Evolutionary conservation across 345 rosid species (phyloP).

Genomic region (Lepidium didymum): DNA sequence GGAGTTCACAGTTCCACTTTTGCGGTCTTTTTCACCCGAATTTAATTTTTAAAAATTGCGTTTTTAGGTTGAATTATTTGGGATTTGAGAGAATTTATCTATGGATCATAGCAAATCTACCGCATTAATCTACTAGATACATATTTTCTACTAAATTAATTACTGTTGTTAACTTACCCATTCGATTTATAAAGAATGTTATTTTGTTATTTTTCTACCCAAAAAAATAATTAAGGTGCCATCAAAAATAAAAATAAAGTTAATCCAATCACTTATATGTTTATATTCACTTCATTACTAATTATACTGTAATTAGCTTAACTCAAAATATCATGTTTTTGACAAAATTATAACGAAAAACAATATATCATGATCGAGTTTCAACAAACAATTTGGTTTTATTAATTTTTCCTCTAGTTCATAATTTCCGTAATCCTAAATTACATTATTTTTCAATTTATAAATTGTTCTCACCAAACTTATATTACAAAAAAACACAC

Average conservation of each 20-base stretch:
- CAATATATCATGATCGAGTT: neutral
- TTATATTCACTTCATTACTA: neutral
- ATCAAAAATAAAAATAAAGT: too few relatives aligned
- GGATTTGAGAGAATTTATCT: too few relatives aligned
- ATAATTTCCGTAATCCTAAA: neutral
- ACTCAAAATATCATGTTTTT: neutral
- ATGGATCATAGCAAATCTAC: too few relatives aligned
- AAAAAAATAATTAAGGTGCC: too few relatives aligned
- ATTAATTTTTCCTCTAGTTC: neutral
- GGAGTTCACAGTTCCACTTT: too few relatives aligned
- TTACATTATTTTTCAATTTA: neutral
- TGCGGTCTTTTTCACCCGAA: too few relatives aligned
- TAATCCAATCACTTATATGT: neutral
- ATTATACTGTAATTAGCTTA: neutral
- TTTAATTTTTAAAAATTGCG: too few relatives aligned
- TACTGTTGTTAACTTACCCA: neutral
- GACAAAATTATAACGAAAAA: neutral
- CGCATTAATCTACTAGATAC: neutral
- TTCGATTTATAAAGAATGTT: neutral
- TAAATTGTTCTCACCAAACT: neutral
- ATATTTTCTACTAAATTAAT: neutral
- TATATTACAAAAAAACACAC: conserved; percentile 17
- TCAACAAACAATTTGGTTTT: neutral
- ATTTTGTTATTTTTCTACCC: neutral
- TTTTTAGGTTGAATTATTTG: too few relatives aligned